Conservation (phyloP, 768 basidiomycete species). For the Termitomyces sp. region DNA sequence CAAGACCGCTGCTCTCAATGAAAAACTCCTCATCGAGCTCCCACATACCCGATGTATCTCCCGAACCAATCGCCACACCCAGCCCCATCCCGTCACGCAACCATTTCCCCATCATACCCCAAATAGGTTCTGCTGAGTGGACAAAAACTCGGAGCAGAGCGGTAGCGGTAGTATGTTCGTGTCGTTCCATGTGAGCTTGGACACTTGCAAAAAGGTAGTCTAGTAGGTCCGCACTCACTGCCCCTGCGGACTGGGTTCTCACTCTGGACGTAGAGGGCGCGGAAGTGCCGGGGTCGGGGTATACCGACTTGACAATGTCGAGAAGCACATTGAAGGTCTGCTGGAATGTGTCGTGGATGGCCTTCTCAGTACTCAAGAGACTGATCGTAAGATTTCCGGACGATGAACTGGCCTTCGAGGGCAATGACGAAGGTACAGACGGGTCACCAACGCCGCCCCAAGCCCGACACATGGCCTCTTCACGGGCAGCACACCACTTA, state of each 20-base stretch:
- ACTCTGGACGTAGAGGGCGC: slow-evolving; percentile 17
- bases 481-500: slow-evolving; percentile 66
- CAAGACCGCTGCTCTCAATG: slow-evolving; percentile 68
- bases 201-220: slow-evolving; percentile 58
- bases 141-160: slow-evolving; percentile 63
- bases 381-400: slow-evolving; percentile 53
- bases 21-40: slow-evolving; percentile 77
- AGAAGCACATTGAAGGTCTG: slow-evolving; percentile 57
- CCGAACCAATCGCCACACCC: slow-evolving; percentile 32
- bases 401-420: slow-evolving; percentile 20
- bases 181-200: slow-evolving; percentile 59
- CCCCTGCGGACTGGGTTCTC: slow-evolving; percentile 43
- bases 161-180: slow-evolving; percentile 52
- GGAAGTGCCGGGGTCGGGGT: slow-evolving; percentile 24
- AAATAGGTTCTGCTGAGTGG: slow-evolving; percentile 64
- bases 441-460: slow-evolving; percentile 35
- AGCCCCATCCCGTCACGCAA: slow-evolving; percentile 69
- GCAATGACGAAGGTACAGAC: neutral
- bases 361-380: slow-evolving; percentile 63
- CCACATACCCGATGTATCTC: slow-evolving; percentile 26
- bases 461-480: slow-evolving; percentile 67
- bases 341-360: slow-evolving; percentile 55
- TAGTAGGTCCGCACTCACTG: slow-evolving; percentile 55
- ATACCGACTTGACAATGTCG: slow-evolving; percentile 40
- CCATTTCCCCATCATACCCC: slow-evolving; percentile 74